Evolutionary conservation across 805 yeast species (phyloP).

Genomic region (Komagataella populi): DNA sequence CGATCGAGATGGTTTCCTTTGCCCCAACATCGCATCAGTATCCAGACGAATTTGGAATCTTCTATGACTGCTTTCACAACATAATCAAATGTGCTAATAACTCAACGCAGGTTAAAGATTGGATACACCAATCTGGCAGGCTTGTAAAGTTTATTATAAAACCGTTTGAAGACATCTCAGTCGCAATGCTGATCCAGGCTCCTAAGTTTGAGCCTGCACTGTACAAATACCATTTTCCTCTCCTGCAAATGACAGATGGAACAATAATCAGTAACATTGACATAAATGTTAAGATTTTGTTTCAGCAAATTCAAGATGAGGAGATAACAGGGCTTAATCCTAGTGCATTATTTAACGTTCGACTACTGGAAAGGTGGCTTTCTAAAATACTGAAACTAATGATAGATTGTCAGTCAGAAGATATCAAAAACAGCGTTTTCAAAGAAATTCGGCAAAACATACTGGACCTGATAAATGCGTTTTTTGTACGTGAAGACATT

Average conservation of each 20-base stretch:
- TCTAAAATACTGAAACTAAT: not conserved
- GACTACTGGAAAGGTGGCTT: not conserved
- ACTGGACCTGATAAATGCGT: not conserved
- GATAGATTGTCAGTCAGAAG: not conserved
- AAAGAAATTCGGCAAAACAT: not conserved
- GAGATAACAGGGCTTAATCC: not conserved
- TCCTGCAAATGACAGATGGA: not conserved
- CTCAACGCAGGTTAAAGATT: not conserved
- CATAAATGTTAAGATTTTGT: too few relatives aligned
- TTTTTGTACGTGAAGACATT: not conserved
- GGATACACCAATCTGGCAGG: not conserved
- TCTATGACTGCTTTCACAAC: not conserved
- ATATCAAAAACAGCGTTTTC: not conserved
- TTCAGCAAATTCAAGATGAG: not conserved
- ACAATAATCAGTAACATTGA: not conserved
- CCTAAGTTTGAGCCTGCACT: not conserved
- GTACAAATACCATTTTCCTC: not conserved
- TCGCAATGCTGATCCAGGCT: not conserved
- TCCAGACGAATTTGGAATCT: not conserved
- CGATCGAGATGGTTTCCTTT: not conserved
- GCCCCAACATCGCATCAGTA: not conserved
- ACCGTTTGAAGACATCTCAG: not conserved
- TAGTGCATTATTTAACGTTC: not conserved
- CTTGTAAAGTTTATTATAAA: not conserved
- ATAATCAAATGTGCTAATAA: not conserved